Percentiles rank a stretch among this genome's conserved stretches.
Conservation (phyloP, 768 basidiomycete species). For the Wakefieldia striispora region DNA sequence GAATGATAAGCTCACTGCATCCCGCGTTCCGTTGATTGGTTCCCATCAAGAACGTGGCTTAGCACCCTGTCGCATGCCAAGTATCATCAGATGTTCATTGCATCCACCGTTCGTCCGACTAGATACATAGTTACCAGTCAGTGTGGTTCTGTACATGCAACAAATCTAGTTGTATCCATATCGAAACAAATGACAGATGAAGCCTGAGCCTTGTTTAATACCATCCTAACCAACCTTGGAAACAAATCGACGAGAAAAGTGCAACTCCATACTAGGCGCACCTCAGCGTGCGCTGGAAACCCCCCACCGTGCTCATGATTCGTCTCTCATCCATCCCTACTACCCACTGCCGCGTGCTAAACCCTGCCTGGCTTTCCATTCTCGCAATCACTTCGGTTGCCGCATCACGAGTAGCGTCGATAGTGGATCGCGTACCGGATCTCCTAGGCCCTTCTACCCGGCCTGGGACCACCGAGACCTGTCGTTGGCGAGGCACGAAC, state of each 20-base stretch:
- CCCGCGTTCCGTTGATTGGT: too few species aligned
- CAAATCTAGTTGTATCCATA: slow-evolving; percentile 8
- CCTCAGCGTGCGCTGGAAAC: slow-evolving; percentile 5
- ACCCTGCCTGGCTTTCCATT: slow-evolving; percentile 20
- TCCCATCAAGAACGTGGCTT: too few species aligned
- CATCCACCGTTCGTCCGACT: too few species aligned
- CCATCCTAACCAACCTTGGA: background rate
- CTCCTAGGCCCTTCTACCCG: background rate
- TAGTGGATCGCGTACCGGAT: background rate
- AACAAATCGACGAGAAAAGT: slow-evolving; percentile 21
- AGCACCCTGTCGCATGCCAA: too few species aligned
- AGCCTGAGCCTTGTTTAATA: background rate
- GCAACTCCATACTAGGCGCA: background rate
- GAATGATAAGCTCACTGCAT: too few species aligned
- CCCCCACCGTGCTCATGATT: background rate
- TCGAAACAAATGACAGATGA: too few species aligned
- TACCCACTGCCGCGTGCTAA: slow-evolving; percentile 3
- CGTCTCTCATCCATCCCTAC: slow-evolving; percentile 3
- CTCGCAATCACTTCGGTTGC: slow-evolving; percentile 21
- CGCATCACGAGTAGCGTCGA: slow-evolving; percentile 12
- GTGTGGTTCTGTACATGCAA: background rate
- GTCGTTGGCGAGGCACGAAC: slow-evolving; percentile 25
- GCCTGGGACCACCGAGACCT: background rate
- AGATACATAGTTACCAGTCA: too few species aligned
- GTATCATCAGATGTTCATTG: too few species aligned